Evolutionary conservation across 257 asterid species (phyloP).

Genomic region (Solanum virginianum): DNA sequence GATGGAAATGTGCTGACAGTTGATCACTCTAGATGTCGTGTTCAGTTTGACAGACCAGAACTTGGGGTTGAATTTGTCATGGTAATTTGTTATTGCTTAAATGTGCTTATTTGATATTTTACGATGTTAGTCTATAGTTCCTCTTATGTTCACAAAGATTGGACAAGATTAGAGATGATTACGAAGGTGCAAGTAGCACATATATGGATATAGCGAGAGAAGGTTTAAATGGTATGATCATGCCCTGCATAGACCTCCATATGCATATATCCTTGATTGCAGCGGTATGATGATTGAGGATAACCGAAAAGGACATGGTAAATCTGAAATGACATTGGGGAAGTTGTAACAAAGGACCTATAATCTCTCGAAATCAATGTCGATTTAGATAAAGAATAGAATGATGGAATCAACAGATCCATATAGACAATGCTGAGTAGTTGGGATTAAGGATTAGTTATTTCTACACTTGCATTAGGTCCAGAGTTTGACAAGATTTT

Average conservation of each 20-base stretch:
- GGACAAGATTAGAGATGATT: not conserved
- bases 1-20: conserved; percentile 89
- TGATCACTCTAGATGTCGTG: conserved; percentile 71
- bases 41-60: conserved; percentile 90
- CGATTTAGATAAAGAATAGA: not conserved
- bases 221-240: not conserved
- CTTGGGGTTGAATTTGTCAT: conserved; percentile 88
- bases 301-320: not conserved
- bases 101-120: not conserved
- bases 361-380: not conserved
- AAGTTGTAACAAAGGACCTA: not conserved
- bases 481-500: not conserved
- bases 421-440: not conserved
- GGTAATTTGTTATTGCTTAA: conserved; percentile 29
- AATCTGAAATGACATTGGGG: not conserved
- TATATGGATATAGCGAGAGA: not conserved
- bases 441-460: not conserved
- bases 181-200: not conserved
- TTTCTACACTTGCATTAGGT: not conserved
- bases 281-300: not conserved
- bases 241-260: not conserved
- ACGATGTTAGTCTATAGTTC: not conserved
- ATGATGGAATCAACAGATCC: not conserved
- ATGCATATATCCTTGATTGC: not conserved
- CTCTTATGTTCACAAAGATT: not conserved